Evolutionary conservation across 805 yeast genomes (phyloP), one percentile per base, ranked within the genome.

Genomic region (Metschnikowia koreensis): DNA sequence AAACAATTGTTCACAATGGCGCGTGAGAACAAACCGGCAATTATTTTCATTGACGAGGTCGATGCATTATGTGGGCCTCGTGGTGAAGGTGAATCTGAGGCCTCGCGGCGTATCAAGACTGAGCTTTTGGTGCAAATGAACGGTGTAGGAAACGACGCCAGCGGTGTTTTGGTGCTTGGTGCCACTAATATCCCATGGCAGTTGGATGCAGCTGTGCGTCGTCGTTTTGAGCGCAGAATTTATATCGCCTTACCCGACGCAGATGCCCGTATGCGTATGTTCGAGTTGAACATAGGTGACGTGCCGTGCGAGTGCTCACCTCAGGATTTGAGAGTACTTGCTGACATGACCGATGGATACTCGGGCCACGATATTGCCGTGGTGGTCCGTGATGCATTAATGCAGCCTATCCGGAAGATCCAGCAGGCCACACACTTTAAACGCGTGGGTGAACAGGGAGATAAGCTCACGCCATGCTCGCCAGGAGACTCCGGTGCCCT

Each of bases 161-260:
- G 80, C 44, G 99, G 99, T 8, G 97, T 94, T 1, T 75, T 94
- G 36, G 98, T 94, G 0, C 76, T 94, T 47, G 99, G 99, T 29
- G 99, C 99, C 1, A 94, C 99, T 7, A 94, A 94, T 68, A 94
- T 94, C 54, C 99, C 99, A 16, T 94, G 99, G 99, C 97, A 93
- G 73, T 77, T 94, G 60, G 99, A 94, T 69, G 90, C 97, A 43
- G 99, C 99, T 7, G 89, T 94, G 44, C 82, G 99, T 69, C 85
- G 99, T 73, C 85, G 99, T 69, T 94, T 94, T 63, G 99, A 94
- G 69, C 83, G 87, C 60, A 84, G 99, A 72, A 94, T 94, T 54
- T 94, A 94, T 67, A 94, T 94, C 56, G 87, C 99, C 3, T 76
- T 94, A 51, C 99, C 99, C 0, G 99, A 94, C 54, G 81, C 81